phyloP scores from a whole-genome alignment of 2,329 filamentous ascomycete species.

The Apiospora saccharicola region DNA sequence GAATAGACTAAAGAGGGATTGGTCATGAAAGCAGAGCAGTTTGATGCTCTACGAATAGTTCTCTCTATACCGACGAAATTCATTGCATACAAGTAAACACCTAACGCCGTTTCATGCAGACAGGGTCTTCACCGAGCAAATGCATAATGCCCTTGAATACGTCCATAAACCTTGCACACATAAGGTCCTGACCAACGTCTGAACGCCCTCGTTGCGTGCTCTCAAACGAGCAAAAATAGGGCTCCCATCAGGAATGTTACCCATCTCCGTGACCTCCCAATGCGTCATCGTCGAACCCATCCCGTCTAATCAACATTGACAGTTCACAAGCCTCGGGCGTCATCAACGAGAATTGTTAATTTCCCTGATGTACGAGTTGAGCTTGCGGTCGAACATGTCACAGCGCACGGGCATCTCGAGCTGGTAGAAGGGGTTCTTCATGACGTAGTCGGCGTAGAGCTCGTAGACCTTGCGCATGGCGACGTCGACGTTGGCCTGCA shows the following conservation, averaged over 20 bases:
- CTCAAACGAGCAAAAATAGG: background rate
- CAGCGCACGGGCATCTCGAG: slow-evolving; percentile 97
- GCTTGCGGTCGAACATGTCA: slow-evolving; percentile 90
- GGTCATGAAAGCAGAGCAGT: background rate
- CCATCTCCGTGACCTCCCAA: slow-evolving; percentile 26
- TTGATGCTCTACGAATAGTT: slow-evolving; percentile 4
- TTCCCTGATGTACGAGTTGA: slow-evolving; percentile 81
- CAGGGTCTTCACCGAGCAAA: too few relatives aligned
- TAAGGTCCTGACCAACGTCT: background rate
- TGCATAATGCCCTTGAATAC: too few relatives aligned
- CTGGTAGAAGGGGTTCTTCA: slow-evolving; percentile 99
- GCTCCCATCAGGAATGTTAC: background rate
- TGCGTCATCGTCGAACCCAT: background rate
- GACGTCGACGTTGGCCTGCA: slow-evolving; percentile 85
- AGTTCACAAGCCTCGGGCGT: background rate
- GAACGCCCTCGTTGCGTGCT: background rate
- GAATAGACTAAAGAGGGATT: slow-evolving; percentile 13
- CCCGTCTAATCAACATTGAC: background rate
- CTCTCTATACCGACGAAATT: background rate
- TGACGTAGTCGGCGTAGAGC: slow-evolving; percentile 94
- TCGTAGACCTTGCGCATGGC: slow-evolving; percentile 90
- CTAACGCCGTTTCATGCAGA: slow-evolving; percentile 25
- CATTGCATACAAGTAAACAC: slow-evolving; percentile 20
- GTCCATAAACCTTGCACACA: too few relatives aligned
- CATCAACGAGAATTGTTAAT: slow-evolving; percentile 66